Evolutionary conservation across 208 protist genomes (phyloP), one percentile per base, ranked within the genome.

Genomic region (Lotmaria passim): DNA sequence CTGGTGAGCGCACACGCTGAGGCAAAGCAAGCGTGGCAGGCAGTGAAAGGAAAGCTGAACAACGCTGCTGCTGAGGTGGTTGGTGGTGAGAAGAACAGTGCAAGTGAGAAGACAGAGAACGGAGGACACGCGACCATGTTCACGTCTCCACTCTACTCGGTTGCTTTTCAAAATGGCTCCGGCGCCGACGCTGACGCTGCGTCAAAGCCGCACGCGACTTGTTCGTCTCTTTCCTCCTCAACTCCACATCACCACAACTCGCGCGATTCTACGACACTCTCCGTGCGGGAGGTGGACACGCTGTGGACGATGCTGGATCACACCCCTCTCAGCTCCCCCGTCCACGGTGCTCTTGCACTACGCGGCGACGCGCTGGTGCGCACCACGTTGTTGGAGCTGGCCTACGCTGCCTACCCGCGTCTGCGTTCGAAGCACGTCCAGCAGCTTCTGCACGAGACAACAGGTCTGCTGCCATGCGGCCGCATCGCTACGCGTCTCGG

Each of bases 351-450:
- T 30, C 81, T 95, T 3, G 85, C 89, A 11, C 56, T 83, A 55
- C 81, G 89, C 1, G 92, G 92, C 23, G 90, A 87, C 64, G 73
- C 87, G 6, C 57, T 93, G 14, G 83, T 93, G 28, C 85, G 94
- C 44, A 44, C 52, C 50, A 81, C 55, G 11, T 63, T 96, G 52
- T 65, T 80, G 10, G 52, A 53, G 24, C 52, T 81, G 19, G 79
- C 73, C 21, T 87, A 93, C 57, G 62, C 56, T 1, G 55, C 55
- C 30, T 95, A 87, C 64, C 92, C 92, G 7, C 81, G 92, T 7
- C 77, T 96, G 59, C 89, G 92, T 44, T 93, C 92, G 17, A 85
- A 86, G 52, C 92, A 96, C 41, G 58, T 93, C 24, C 89, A 96
- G 73, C 57, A 78, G 34, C 69, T 95, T 48, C 63, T 94, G 53